Evolutionary conservation across 768 basidiomycete species (phyloP).

Genomic region (Lactarius vividus): DNA sequence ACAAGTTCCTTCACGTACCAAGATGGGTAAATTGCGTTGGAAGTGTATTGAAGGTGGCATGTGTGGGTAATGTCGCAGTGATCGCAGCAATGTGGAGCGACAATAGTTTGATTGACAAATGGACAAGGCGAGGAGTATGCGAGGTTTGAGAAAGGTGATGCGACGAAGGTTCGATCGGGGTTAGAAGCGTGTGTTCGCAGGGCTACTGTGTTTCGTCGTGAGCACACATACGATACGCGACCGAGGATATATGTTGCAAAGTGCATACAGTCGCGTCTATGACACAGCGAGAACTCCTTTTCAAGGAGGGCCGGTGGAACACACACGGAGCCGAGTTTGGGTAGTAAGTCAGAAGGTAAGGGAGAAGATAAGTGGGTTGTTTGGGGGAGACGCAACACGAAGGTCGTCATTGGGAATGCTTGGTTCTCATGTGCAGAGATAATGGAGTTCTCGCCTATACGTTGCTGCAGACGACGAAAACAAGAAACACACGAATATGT

Average conservation of each 20-base stretch:
- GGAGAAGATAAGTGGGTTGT: neutral
- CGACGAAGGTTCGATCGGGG: conserved; percentile 7
- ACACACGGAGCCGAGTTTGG: neutral
- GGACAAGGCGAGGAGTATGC: conserved; percentile 12
- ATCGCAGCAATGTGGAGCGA: neutral
- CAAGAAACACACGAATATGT: neutral
- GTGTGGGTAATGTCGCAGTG: neutral
- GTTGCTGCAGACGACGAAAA: neutral
- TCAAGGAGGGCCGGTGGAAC: neutral
- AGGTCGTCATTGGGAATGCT: neutral
- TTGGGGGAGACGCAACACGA: neutral
- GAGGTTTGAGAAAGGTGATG: conserved; percentile 10
- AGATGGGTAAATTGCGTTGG: neutral
- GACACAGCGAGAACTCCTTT: neutral
- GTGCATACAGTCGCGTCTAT: neutral
- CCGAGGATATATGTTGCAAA: neutral
- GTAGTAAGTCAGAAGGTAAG: neutral
- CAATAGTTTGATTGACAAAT: neutral
- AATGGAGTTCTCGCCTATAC: neutral
- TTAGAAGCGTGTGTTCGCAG: neutral
- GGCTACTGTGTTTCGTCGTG: neutral
- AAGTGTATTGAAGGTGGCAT: neutral
- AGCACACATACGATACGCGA: conserved; percentile 11
- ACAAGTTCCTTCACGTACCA: neutral
- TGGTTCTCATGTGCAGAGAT: neutral